Base-by-base conservation (phyloP, 1,284 basidiomycete genomes). In the Lentinus polychrous region DNA sequence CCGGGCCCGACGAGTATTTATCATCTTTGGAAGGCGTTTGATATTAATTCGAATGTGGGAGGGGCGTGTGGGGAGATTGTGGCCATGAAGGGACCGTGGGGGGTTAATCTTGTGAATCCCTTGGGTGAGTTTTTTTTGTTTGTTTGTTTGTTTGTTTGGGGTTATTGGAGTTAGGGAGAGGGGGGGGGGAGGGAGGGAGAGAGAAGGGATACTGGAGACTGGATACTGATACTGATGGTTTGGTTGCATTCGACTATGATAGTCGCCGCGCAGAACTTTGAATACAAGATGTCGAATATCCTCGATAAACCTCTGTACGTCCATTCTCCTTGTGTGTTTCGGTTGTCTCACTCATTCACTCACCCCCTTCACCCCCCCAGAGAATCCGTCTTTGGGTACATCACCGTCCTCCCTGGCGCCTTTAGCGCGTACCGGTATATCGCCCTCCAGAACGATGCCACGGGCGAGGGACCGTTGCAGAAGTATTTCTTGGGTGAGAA, bases 31-130 rank as follows among this genome's bases (percentile, higher is more conserved):
- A 96, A 97, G 68, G 87, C 91, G 3, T 97, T 98, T 55, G 94
- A 97, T 63, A 87, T 94, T 68, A 94, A 96, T 67, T 90, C 87
- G 23, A 94, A 95, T 55, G 91, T 96, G 31, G 94, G 93, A 0
- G 94, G 95, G 23, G 94, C 95, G 3, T 96, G 93, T 61, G 94
- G 94, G n/a, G 94, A 96, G 71, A 95, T 96, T 47, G 91, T 94
- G 22, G 91, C 93, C 1, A 72, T 93, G 53, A 94, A 94, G 68
- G 92, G 91, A 40, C 87, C 83, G 66, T 89, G 76, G 58, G 86
- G 84, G 42, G 68, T 69, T 61, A 86, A 88, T 62, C 72, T 93
- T 49, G 61, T 91, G 56, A 96, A 91, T 60, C 93, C 93, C 0
- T 72, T 94, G 0, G 82, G 82, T 62, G 62, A 59, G 75, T 72